phyloP scores from a whole-genome alignment of 352 stramenopile genomes.

The Globisporangium radiosum region DNA sequence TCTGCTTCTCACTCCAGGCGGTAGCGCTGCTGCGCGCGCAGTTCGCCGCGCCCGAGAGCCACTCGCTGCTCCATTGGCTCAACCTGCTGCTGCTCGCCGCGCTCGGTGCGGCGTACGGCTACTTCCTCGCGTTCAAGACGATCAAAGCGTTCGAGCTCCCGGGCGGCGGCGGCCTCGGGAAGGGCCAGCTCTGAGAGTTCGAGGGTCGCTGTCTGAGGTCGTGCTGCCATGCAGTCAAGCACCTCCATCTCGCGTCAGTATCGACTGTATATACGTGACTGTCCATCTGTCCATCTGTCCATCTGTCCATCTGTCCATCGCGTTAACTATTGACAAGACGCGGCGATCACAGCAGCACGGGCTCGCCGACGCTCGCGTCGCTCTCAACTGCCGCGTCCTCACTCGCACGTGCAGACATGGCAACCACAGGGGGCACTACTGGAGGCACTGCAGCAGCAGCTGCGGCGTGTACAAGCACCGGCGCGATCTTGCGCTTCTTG shows the following conservation, averaged over 20 bases:
- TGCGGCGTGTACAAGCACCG: conserved; percentile 21
- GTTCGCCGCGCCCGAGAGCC: conserved; percentile 58
- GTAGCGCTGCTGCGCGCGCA: conserved; percentile 69
- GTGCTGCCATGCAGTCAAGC: too few species aligned
- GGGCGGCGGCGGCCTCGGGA: conserved; percentile 28
- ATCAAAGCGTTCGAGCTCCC: conserved; percentile 86
- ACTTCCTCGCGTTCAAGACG: conserved; percentile 84
- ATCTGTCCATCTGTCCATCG: too few species aligned
- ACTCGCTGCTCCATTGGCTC: conserved; percentile 78
- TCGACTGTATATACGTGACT: too few species aligned
- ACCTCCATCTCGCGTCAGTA: too few species aligned
- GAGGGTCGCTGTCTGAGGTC: background rate
- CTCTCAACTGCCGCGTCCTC: too few species aligned
- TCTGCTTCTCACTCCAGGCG: conserved; percentile 79
- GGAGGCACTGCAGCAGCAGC: background rate
- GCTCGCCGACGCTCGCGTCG: too few species aligned
- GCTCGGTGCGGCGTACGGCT: conserved; percentile 67
- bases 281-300: too few species aligned
- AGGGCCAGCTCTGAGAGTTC: conserved; percentile 31
- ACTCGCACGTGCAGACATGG: too few species aligned
- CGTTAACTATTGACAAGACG: too few species aligned
- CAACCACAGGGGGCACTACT: background rate
- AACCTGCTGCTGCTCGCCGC: conserved; percentile 69
- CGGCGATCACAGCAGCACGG: too few species aligned
- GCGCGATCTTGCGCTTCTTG: conserved; percentile 78